A percentile compares a stretch with the other conserved stretches of the same genome.
phyloP scores from a whole-genome alignment of 345 rosid genomes.

The Combretum micranthum region DNA sequence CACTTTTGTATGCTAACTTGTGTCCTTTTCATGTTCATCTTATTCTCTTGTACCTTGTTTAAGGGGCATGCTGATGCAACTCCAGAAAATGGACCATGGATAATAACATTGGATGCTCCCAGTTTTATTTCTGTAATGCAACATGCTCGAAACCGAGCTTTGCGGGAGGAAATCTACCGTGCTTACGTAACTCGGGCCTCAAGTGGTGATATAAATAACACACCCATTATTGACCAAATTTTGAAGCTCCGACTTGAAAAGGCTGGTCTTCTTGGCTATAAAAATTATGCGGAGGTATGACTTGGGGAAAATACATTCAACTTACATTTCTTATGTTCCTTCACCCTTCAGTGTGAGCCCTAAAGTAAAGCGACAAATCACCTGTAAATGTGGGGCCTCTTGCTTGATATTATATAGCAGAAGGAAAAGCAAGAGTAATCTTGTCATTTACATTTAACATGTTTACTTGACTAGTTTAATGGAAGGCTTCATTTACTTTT shows the following conservation, averaged over 20 bases:
- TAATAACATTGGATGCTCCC: slow-evolving; percentile 76
- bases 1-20: neutral
- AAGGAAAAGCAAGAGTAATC: no score
- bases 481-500: no score
- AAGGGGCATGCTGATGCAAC: slow-evolving; percentile 85
- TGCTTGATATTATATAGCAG: no score
- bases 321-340: no score
- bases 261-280: slow-evolving; percentile 72
- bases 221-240: slow-evolving; percentile 59
- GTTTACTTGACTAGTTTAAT: no score
- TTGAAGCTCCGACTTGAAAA: slow-evolving; percentile 73
- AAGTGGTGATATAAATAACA: slow-evolving; percentile 72
- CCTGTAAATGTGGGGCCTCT: no score
- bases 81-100: slow-evolving; percentile 81
- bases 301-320: neutral
- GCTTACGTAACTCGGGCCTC: slow-evolving; percentile 69
- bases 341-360: no score
- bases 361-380: no score
- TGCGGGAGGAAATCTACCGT: slow-evolving; percentile 82
- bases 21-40: slow-evolving; percentile 1
- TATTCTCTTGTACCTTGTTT: slow-evolving; percentile 12
- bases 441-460: no score
- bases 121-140: slow-evolving; percentile 78
- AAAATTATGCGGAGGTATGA: slow-evolving; percentile 82
- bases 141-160: slow-evolving; percentile 68